These are phyloP conservation scores for Stachybotrys chlorohalonatus DNA, from an alignment of 2,329 filamentous ascomycete species.

Conservation along the genomic window DNA sequence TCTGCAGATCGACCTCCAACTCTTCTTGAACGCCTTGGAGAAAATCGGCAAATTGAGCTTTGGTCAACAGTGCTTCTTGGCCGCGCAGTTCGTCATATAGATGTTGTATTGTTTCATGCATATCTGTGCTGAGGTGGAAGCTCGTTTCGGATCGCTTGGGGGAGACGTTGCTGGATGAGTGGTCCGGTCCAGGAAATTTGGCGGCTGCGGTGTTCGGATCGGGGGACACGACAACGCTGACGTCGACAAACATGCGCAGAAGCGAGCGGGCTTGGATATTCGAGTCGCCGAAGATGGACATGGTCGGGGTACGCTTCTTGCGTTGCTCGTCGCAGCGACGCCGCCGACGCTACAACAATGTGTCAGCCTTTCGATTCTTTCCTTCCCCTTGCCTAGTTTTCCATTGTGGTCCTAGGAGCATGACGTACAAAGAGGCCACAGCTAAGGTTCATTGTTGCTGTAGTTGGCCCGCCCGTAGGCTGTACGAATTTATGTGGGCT, in stretches of 20 bases:
- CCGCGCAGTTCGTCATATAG: conserved; percentile 38
- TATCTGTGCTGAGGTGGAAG: conserved; percentile 36
- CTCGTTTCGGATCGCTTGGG: conserved; percentile 12
- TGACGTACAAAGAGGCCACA: conserved; percentile 15
- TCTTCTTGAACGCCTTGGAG: conserved; percentile 42
- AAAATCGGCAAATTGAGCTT: conserved; percentile 35
- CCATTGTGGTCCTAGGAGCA: background rate
- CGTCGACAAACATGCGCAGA: conserved; percentile 23
- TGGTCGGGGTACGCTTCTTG: conserved; percentile 21
- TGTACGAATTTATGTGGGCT: background rate
- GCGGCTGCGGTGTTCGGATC: conserved; percentile 12
- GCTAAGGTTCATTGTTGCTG: conserved; percentile 9
- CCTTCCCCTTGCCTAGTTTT: too few species aligned
- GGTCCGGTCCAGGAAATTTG: conserved; percentile 10
- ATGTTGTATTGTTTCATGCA: conserved; percentile 37
- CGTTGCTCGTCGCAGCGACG: background rate
- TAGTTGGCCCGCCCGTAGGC: background rate
- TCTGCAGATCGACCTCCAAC: conserved; percentile 19
- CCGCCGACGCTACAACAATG: conserved; percentile 2
- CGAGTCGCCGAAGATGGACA: conserved; percentile 29
- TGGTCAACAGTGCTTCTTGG: conserved; percentile 17
- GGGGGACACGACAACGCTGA: conserved; percentile 20
- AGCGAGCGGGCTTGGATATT: conserved; percentile 18
- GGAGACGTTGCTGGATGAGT: conserved; percentile 15
- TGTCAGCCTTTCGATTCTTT: background rate